Conservation (phyloP, 2,329 filamentous ascomycete genomes). For the Aspergillus candidus region DNA sequence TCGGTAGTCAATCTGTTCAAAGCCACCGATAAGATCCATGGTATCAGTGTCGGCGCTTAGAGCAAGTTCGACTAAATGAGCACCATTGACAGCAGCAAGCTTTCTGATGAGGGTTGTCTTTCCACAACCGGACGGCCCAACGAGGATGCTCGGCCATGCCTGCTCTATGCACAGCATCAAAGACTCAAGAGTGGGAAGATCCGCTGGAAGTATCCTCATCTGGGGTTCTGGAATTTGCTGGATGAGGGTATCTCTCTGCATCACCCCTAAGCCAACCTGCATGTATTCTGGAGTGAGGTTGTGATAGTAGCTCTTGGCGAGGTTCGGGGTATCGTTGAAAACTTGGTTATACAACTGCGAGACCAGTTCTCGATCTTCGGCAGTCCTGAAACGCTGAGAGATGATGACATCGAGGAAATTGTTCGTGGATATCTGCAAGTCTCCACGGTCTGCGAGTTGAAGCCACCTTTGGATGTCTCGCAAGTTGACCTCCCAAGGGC, state of each 20-base stretch:
- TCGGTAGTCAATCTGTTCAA: slow-evolving; percentile 84
- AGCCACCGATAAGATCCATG: slow-evolving; percentile 94
- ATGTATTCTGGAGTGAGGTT: slow-evolving; percentile 60
- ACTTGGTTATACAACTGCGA: slow-evolving; percentile 59
- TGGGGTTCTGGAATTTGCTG: slow-evolving; percentile 31
- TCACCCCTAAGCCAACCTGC: slow-evolving; percentile 72
- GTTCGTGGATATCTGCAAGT: slow-evolving; percentile 56
- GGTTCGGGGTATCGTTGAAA: slow-evolving; percentile 50
- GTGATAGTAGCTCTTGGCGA: slow-evolving; percentile 59
- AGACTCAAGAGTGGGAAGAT: slow-evolving; percentile 71
- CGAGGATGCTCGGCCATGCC: slow-evolving; percentile 81
- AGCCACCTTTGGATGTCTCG: slow-evolving; percentile 88
- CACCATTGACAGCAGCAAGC: slow-evolving; percentile 72
- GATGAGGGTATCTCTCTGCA: slow-evolving; percentile 52
- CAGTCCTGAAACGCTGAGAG: slow-evolving; percentile 75
- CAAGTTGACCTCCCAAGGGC: slow-evolving; percentile 94
- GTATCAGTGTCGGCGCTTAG: slow-evolving; percentile 95
- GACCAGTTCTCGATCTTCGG: slow-evolving; percentile 61
- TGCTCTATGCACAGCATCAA: slow-evolving; percentile 81
- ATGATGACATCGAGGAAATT: slow-evolving; percentile 81
- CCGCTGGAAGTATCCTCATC: slow-evolving; percentile 31
- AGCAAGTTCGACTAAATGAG: slow-evolving; percentile 71
- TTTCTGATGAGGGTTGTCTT: slow-evolving; percentile 78
- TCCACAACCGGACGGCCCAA: slow-evolving; percentile 76
- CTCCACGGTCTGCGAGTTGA: slow-evolving; percentile 58